phyloP scores from a whole-genome alignment of 129 eudicot genomes.

The Ambrosia trifida region DNA sequence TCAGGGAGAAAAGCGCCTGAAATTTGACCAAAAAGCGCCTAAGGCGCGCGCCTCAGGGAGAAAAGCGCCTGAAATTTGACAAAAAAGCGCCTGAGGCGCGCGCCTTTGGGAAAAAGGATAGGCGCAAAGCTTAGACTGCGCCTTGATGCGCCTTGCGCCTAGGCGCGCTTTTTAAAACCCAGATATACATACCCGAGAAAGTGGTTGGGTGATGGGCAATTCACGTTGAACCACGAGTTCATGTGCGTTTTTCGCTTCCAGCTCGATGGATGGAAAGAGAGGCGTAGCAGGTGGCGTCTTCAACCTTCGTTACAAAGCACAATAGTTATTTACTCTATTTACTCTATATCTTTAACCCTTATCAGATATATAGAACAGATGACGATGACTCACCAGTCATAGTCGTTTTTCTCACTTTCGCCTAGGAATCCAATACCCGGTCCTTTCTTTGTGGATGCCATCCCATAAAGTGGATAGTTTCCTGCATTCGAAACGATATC shows the following conservation, averaged over 20 bases:
- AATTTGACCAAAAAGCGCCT: too few relatives aligned
- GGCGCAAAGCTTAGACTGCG: too few relatives aligned
- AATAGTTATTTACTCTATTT: background rate
- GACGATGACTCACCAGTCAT: slow-evolving; percentile 50
- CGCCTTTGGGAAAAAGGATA: too few relatives aligned
- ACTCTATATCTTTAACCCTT: too few relatives aligned
- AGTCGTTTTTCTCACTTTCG: slow-evolving; percentile 70
- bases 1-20: too few relatives aligned
- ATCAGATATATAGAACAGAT: background rate
- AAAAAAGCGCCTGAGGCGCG: too few relatives aligned
- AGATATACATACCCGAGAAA: slow-evolving; percentile 53
- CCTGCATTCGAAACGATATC: slow-evolving; percentile 35
- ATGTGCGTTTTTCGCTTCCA: slow-evolving; percentile 56
- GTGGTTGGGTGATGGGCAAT: slow-evolving; percentile 68
- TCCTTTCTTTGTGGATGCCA: slow-evolving; percentile 57
- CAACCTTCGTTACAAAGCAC: slow-evolving; percentile 43
- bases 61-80: too few relatives aligned
- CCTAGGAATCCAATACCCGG: slow-evolving; percentile 46
- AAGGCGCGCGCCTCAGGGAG: too few relatives aligned
- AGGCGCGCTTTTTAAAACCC: too few relatives aligned
- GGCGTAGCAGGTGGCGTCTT: slow-evolving; percentile 92
- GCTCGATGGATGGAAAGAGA: slow-evolving; percentile 74
- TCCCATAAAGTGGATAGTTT: slow-evolving; percentile 56
- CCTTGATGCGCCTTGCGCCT: too few relatives aligned
- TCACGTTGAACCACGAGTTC: slow-evolving; percentile 63